Percentiles rank a stretch among this genome's conserved stretches.
These are phyloP conservation scores for Stephania cephalantha DNA, from an alignment of 164 flowering plant genomes.

Conservation along the genomic window DNA sequence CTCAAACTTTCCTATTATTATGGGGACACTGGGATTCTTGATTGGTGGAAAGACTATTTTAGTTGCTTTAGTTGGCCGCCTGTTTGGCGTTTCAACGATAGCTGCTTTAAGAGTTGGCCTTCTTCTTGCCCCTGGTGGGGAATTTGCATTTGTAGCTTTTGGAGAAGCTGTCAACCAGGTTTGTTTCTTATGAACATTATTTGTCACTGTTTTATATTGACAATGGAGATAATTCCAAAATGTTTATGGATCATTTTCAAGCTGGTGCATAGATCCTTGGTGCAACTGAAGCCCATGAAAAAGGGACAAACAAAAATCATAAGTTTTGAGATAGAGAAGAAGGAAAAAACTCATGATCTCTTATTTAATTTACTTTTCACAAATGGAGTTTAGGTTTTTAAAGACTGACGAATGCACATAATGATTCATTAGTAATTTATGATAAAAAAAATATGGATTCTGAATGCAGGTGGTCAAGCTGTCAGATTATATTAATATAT, in stretches of 20 bases:
- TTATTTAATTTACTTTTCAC: background rate
- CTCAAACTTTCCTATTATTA: slow-evolving; percentile 79
- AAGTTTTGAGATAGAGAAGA: background rate
- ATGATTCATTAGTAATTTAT: background rate
- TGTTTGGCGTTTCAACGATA: slow-evolving; percentile 84
- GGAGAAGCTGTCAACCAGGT: slow-evolving; percentile 99
- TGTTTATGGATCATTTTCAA: background rate
- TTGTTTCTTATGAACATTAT: slow-evolving; percentile 8
- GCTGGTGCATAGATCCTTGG: background rate
- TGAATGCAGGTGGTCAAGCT: background rate
- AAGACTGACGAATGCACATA: background rate
- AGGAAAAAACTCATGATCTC: background rate
- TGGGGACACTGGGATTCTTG: slow-evolving; percentile 70
- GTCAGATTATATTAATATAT: background rate
- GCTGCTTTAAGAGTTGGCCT: slow-evolving; percentile 95
- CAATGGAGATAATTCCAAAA: background rate
- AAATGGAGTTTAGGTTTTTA: background rate
- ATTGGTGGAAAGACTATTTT: slow-evolving; percentile 80
- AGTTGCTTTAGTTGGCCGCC: slow-evolving; percentile 72
- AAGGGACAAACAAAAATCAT: background rate
- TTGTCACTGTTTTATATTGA: background rate
- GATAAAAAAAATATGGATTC: background rate
- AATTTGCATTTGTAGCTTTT: slow-evolving; percentile 99
- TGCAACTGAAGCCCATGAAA: background rate
- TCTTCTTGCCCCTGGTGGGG: slow-evolving; percentile 99